phyloP scores from a whole-genome alignment of 1,284 basidiomycete genomes.

The Ceratobasidium sp. region DNA sequence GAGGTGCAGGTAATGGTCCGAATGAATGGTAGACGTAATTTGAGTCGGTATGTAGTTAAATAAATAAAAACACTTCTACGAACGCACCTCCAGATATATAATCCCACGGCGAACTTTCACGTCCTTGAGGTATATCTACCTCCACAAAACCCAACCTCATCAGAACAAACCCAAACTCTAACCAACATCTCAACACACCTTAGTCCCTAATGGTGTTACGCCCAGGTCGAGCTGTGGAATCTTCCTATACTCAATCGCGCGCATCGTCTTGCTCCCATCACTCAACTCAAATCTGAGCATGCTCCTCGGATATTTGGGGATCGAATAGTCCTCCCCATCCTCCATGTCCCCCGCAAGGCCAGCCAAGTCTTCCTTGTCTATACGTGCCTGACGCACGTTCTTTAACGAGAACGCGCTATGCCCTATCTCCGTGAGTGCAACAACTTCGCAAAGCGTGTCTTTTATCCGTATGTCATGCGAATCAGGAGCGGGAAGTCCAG shows the following conservation, averaged over 20 bases:
- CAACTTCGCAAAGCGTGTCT: constrained; percentile 73
- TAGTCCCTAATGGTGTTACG: constrained; percentile 77
- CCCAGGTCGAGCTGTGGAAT: constrained; percentile 73
- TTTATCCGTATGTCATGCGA: constrained; percentile 59
- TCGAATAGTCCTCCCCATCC: constrained; percentile 76
- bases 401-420: constrained; percentile 76
- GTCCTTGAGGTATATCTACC: constrained; percentile 74
- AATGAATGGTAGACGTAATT: too few species aligned
- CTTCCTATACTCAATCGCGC: constrained; percentile 76
- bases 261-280: constrained; percentile 71
- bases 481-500: constrained; percentile 67
- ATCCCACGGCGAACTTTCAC: constrained; percentile 73
- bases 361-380: constrained; percentile 69
- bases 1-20: too few species aligned
- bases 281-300: constrained; percentile 77
- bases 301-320: constrained; percentile 78
- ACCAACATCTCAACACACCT: constrained; percentile 62
- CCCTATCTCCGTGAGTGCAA: constrained; percentile 79
- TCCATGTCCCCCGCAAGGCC: constrained; percentile 65
- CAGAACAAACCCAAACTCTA: too few species aligned
- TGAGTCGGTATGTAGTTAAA: neutral
- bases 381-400: constrained; percentile 72
- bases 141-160: too few species aligned
- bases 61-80: neutral
- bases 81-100: constrained; percentile 68